A percentile compares a stretch with the other conserved stretches of the same genome.
Evolutionary conservation across 495 filamentous ascomycete species (phyloP).

Genomic region (Amorphotheca resinae): DNA sequence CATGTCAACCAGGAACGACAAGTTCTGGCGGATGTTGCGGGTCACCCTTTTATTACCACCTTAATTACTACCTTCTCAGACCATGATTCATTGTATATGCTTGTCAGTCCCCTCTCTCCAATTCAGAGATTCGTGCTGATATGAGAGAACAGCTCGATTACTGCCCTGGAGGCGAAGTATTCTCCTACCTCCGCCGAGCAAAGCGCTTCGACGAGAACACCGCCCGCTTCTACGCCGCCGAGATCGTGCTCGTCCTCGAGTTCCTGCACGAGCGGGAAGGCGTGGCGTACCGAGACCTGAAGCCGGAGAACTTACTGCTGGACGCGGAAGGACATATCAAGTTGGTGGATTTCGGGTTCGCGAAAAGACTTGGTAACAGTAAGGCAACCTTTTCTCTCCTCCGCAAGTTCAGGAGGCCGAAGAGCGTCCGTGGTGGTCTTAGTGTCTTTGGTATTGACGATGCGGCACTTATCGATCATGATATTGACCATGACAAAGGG

Average conservation of each 20-base stretch:
- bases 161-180: conserved; percentile 90
- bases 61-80: conserved; percentile 85
- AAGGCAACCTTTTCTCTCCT: conserved; percentile 14
- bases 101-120: conserved; percentile 40
- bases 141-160: conserved; percentile 55
- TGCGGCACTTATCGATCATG: neutral
- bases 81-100: conserved; percentile 78
- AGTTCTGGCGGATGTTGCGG: conserved; percentile 74
- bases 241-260: conserved; percentile 86
- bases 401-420: neutral
- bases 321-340: conserved; percentile 91
- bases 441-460: too few relatives aligned
- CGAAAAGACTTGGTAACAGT: conserved; percentile 62
- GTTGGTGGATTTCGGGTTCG: conserved; percentile 97
- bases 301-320: conserved; percentile 90
- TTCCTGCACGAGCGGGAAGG: conserved; percentile 75
- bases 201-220: conserved; percentile 77
- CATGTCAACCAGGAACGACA: conserved; percentile 90
- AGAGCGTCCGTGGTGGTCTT: neutral
- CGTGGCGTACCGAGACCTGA: conserved; percentile 89
- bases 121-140: neutral
- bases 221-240: conserved; percentile 86
- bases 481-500: conserved; percentile 26
- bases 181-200: conserved; percentile 78
- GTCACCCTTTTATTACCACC: conserved; percentile 93